A percentile compares a stretch with the other conserved stretches of the same genome.
Conservation (phyloP, 169 alveolate genomes). For the Cryptosporidium ryanae region DNA sequence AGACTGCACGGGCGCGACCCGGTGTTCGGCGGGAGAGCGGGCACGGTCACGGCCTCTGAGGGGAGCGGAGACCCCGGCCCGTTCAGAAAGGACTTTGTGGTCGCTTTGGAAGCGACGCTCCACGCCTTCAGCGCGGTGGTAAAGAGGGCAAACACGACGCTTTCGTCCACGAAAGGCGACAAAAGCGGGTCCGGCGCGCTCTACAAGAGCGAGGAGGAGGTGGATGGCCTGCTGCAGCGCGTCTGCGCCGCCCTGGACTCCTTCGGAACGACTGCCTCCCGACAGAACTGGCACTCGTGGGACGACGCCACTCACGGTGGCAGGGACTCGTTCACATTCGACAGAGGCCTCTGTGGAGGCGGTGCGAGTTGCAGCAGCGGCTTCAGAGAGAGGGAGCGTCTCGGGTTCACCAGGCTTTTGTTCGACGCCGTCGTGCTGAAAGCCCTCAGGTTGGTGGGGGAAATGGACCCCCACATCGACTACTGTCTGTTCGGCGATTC, state of each 20-base stretch:
- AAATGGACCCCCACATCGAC: conserved; percentile 32
- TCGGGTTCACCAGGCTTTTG: conserved; percentile 17
- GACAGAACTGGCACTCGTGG: no score
- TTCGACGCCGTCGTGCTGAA: conserved; percentile 42
- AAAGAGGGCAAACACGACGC: conserved; percentile 15
- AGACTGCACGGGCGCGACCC: conserved; percentile 12
- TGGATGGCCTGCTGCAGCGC: background rate
- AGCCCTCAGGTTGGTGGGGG: background rate
- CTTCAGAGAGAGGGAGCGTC: background rate
- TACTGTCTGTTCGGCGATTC: background rate
- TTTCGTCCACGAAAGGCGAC: background rate
- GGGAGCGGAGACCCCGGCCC: background rate
- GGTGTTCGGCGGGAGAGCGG: background rate
- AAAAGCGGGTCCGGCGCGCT: background rate
- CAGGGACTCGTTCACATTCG: no score
- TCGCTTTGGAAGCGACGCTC: conserved; percentile 5
- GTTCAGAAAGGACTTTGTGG: background rate
- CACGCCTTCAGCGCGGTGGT: conserved; percentile 70
- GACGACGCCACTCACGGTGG: no score
- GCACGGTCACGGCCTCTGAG: no score
- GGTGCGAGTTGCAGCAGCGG: background rate
- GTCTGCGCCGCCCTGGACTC: background rate
- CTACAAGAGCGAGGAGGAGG: conserved; percentile 6
- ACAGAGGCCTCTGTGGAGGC: background rate
- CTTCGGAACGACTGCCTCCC: no score